These are phyloP conservation scores for Truncatella angustata DNA, from an alignment of 2,329 filamentous ascomycete genomes.

Conservation along the genomic window DNA sequence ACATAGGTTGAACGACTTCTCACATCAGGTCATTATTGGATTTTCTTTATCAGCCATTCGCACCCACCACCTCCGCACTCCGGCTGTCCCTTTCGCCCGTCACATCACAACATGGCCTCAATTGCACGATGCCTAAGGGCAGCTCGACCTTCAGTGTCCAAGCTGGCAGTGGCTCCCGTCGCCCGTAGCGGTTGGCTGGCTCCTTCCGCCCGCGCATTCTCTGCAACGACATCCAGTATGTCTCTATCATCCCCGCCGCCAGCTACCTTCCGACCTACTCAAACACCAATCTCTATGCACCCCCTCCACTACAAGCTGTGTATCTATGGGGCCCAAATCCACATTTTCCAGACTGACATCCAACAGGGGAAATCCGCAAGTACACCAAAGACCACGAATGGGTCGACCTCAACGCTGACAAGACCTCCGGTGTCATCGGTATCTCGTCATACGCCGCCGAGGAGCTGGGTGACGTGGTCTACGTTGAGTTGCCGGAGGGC, in stretches of 20 bases:
- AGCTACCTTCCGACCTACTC: slow-evolving; percentile 21
- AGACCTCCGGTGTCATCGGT: slow-evolving; percentile 76
- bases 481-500: slow-evolving; percentile 82
- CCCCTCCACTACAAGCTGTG: neutral
- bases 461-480: slow-evolving; percentile 93
- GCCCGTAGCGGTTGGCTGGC: slow-evolving; percentile 33
- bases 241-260: slow-evolving; percentile 11
- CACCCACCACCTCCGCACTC: too few relatives aligned
- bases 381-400: slow-evolving; percentile 99
- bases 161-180: slow-evolving; percentile 33
- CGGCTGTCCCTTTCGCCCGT: too few relatives aligned
- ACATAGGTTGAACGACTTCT: neutral
- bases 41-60: too few relatives aligned
- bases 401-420: slow-evolving; percentile 83
- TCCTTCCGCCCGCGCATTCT: slow-evolving; percentile 44
- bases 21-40: too few relatives aligned
- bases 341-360: neutral
- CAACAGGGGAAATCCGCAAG: slow-evolving; percentile 65
- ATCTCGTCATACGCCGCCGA: slow-evolving; percentile 91
- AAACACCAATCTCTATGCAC: neutral
- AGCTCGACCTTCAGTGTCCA: slow-evolving; percentile 45
- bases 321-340: neutral
- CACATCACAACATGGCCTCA: slow-evolving; percentile 37
- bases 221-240: slow-evolving; percentile 42
- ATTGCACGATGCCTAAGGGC: slow-evolving; percentile 55